Conservation (phyloP, 176 grass and related monocot species). For the Bolboschoenus planiculmis region DNA sequence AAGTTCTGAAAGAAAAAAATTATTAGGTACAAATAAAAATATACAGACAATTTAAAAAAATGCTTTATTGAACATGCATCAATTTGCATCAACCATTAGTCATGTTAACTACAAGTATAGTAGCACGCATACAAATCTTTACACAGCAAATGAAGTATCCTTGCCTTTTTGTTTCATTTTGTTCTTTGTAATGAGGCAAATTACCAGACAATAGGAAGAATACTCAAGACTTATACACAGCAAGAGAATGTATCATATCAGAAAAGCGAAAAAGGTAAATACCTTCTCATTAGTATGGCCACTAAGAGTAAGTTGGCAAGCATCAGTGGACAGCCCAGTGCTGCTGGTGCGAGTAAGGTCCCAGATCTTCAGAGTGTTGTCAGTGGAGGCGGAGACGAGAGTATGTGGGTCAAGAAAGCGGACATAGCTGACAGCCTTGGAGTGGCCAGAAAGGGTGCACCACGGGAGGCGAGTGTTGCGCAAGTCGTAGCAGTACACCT, state of each 20-base stretch:
- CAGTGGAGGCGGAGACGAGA: constrained; percentile 82
- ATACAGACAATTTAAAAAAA: not conserved
- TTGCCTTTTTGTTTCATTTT: not conserved
- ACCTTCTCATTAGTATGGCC: constrained; percentile 99
- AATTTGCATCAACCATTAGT: not conserved
- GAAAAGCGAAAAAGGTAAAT: not conserved
- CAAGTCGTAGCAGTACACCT: constrained; percentile 92
- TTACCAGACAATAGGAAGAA: not conserved
- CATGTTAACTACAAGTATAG: not conserved
- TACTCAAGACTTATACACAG: not conserved
- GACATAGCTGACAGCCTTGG: constrained; percentile 92
- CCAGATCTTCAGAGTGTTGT: constrained; percentile 96
- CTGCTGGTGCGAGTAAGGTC: constrained; percentile 67
- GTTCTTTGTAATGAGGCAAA: not conserved
- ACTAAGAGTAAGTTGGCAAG: constrained; percentile 60
- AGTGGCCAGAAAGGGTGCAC: constrained; percentile 91
- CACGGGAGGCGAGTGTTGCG: constrained; percentile 92
- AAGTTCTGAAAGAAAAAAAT: constrained; percentile 76
- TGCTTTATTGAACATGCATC: not conserved
- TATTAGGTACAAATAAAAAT: not conserved
- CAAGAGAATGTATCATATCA: not conserved
- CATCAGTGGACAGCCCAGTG: constrained; percentile 50
- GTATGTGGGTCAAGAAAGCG: constrained; percentile 81
- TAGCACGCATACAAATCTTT: not conserved
- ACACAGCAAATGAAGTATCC: not conserved